phyloP scores from a whole-genome alignment of 345 rosid genomes.

The Eucalyptus sp. region DNA sequence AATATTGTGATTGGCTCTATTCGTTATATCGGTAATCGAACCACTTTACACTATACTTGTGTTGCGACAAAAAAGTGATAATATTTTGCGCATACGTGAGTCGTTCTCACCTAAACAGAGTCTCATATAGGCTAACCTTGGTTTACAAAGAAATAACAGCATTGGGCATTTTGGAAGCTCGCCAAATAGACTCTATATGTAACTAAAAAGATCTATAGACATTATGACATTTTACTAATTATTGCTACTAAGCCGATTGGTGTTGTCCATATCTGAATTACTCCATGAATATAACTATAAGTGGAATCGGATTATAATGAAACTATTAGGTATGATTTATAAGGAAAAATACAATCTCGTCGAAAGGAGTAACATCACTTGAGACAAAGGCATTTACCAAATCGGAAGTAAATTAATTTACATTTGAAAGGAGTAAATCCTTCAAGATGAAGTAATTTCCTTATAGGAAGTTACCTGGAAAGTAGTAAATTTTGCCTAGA shows the following conservation, averaged over 20 bases:
- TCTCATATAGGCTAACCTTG: background rate
- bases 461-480: background rate
- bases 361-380: background rate
- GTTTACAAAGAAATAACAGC: background rate
- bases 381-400: background rate
- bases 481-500: background rate
- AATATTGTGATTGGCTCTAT: background rate
- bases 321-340: background rate
- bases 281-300: background rate
- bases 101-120: background rate
- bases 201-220: background rate
- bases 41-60: background rate
- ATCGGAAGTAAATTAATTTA: background rate
- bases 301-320: background rate
- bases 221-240: background rate
- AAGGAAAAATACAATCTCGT: background rate
- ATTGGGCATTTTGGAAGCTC: background rate
- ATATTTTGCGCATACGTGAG: background rate
- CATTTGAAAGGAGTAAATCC: background rate
- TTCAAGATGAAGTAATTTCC: background rate
- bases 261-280: background rate
- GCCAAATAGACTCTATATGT: background rate
- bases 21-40: rapidly evolving
- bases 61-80: background rate
- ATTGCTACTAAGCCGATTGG: background rate